Conservation (phyloP, 2,329 filamentous ascomycete species). For the Alternaria gansuensis region DNA sequence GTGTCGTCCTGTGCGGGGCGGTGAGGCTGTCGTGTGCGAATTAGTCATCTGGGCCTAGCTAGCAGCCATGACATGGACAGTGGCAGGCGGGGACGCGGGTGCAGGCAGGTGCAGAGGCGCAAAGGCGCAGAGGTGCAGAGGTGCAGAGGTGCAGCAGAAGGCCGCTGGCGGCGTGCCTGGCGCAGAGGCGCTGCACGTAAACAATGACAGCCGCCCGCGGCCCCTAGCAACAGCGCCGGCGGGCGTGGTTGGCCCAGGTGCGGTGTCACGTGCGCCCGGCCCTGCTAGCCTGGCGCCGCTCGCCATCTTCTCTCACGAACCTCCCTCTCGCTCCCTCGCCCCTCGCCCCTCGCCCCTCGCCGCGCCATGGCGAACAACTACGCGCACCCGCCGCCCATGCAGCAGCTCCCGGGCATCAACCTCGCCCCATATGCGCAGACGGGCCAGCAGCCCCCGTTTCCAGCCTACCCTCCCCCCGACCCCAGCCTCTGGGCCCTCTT, state of each 20-base stretch:
- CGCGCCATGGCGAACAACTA: constrained; percentile 45
- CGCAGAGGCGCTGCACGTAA: constrained; percentile 12
- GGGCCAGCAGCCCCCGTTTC: constrained; percentile 34
- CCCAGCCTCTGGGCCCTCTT: constrained; percentile 48
- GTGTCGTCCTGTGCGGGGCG: constrained; percentile 23
- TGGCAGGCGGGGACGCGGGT: constrained; percentile 5
- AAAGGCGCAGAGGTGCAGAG: too few relatives aligned
- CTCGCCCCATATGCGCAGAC: constrained; percentile 37
- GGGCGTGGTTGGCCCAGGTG: constrained; percentile 11
- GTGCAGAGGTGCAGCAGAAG: constrained; percentile 1
- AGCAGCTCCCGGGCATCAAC: constrained; percentile 38
- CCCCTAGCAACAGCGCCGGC: constrained; percentile 25
- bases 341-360: constrained; percentile 4
- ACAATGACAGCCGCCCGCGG: constrained; percentile 18
- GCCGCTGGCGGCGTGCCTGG: background rate
- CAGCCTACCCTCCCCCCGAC: constrained; percentile 29
- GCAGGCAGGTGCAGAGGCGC: constrained; percentile 3
- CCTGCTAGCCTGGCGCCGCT: background rate
- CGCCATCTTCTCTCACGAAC: background rate
- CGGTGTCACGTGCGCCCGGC: constrained; percentile 17
- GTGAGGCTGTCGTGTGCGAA: constrained; percentile 2
- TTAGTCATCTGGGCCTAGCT: constrained; percentile 4
- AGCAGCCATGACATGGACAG: constrained; percentile 36
- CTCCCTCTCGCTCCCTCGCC: constrained; percentile 17
- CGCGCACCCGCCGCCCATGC: constrained; percentile 32